phyloP scores from a whole-genome alignment of 2,329 filamentous ascomycete genomes.

The Aspergillus pseudoviridinutans region DNA sequence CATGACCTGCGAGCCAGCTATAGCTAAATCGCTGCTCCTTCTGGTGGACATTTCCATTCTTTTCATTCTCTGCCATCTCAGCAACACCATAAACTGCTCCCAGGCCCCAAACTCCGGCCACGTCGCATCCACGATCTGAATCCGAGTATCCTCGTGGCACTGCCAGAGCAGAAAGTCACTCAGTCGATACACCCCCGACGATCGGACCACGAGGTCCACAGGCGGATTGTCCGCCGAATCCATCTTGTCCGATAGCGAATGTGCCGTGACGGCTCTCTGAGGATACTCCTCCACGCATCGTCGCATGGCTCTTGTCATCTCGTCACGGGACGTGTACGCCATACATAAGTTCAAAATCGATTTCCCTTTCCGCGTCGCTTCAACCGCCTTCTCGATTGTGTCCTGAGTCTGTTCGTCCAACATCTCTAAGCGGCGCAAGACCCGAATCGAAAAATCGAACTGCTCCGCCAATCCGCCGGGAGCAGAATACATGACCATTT shows the following conservation, averaged over 20 bases:
- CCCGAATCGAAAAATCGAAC: not conserved
- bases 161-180: conserved; percentile 14
- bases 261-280: not conserved
- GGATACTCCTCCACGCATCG: too few species aligned
- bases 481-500: not conserved
- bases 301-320: not conserved
- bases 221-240: conserved; percentile 1
- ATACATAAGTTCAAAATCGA: not conserved
- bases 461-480: not conserved
- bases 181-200: conserved; percentile 9
- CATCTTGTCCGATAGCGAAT: not conserved
- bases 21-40: too few species aligned
- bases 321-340: not conserved
- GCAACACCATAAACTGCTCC: too few species aligned
- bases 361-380: not conserved
- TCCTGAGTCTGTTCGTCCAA: too few species aligned
- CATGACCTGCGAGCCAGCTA: too few species aligned
- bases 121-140: not conserved
- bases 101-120: not conserved
- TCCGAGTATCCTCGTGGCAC: not conserved
- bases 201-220: conserved; percentile 10
- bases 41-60: too few species aligned
- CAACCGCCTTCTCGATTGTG: too few species aligned
- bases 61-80: too few species aligned
- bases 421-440: not conserved